Conservation (phyloP, 2,329 filamentous ascomycete genomes). For the Neonectria ditissima region DNA sequence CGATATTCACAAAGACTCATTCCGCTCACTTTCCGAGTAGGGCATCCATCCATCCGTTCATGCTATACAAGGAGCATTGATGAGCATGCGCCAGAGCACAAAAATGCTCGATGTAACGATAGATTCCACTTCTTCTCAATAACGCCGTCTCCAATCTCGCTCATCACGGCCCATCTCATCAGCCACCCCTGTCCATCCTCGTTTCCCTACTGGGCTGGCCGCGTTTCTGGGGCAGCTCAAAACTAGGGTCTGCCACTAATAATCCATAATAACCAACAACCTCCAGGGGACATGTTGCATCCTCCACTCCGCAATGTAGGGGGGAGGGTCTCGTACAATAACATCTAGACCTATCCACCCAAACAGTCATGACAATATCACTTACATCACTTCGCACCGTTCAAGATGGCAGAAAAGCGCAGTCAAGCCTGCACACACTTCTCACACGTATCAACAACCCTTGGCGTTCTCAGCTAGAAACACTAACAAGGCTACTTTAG, state of each 20-base stretch:
- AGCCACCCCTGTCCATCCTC: conserved; percentile 12
- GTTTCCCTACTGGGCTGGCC: conserved; percentile 12
- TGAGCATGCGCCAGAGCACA: background rate
- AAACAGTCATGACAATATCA: background rate
- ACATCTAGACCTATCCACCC: too few relatives aligned
- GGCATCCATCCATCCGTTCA: background rate
- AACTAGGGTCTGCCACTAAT: conserved; percentile 9
- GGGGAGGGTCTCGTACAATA: background rate
- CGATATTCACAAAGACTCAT: background rate
- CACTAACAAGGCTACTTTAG: too few relatives aligned
- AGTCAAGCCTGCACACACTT: background rate
- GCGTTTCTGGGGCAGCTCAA: conserved; percentile 4
- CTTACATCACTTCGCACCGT: background rate
- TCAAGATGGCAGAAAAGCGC: background rate
- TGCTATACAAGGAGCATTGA: background rate
- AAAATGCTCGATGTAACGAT: background rate
- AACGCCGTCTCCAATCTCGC: conserved; percentile 4
- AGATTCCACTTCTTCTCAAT: background rate
- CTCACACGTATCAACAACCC: background rate
- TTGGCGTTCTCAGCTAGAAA: background rate
- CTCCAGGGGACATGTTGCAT: conserved; percentile 2
- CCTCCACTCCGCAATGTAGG: conserved; percentile 9
- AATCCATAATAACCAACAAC: conserved; percentile 17
- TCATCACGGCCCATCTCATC: conserved; percentile 13
- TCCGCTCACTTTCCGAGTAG: too few relatives aligned